Conservation (phyloP, 192 early-diverging fungal species). For the Backusella luteola region DNA sequence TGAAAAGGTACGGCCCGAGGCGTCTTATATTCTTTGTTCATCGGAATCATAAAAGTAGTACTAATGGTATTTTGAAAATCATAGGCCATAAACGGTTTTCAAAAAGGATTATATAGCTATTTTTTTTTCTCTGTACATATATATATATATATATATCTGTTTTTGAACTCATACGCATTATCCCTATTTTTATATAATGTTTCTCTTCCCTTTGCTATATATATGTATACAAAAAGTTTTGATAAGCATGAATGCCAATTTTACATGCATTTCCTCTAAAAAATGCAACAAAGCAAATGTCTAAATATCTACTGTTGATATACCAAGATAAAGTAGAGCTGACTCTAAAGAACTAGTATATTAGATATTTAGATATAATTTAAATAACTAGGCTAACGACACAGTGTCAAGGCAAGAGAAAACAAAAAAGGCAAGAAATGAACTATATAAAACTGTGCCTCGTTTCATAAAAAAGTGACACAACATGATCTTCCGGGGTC, state of each 20-base stretch:
- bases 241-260: background rate
- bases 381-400: constrained; percentile 2
- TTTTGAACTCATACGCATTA: constrained; percentile 1
- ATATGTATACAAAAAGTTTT: background rate
- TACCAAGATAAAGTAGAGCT: background rate
- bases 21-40: too few species aligned
- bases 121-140: background rate
- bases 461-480: constrained; percentile 6
- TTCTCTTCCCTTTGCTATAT: background rate
- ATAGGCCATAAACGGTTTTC: too few species aligned
- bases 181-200: background rate
- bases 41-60: too few species aligned
- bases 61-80: too few species aligned
- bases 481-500: background rate
- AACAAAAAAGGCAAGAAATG: background rate
- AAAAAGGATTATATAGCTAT: background rate
- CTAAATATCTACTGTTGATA: background rate
- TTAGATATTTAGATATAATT: background rate
- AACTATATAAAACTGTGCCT: background rate
- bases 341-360: background rate
- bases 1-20: too few species aligned
- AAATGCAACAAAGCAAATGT: background rate
- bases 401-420: background rate
- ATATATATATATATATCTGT: background rate
- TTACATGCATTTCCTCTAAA: background rate